Evolutionary conservation across 1,284 basidiomycete genomes (phyloP), one percentile per base, ranked within the genome.

Genomic region (Leccinum proliferum): DNA sequence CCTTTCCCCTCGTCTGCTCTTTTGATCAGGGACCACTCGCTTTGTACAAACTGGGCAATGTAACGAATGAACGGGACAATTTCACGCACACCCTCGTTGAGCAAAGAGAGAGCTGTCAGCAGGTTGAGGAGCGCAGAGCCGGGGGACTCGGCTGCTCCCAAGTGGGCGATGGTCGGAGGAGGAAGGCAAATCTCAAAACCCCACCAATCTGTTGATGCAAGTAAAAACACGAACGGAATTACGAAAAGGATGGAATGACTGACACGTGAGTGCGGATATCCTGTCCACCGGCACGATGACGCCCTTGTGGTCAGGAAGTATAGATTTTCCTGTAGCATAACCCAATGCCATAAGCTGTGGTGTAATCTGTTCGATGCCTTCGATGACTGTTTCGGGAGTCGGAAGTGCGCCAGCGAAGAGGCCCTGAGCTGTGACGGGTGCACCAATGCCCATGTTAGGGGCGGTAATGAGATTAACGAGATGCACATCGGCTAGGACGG

Each of bases 61-160:
- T 91, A 92, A 43, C 89, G 88, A 66, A 91, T 78, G 70, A 93
- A 90, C 0, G 90, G 90, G 11, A 92, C 75, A 60, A 92, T 83
- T 74, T 92, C 89, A 57, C 86, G 82, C 50, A 89, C 84, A 35
- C 90, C 91, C 64, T 83, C 83, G 67, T 84, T 84, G 60, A 90
- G 77, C 53, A 90, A 60, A 0, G 90, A 78, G 15, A 92, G 72
- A 0, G 87, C 89, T 9, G 90, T 84, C 12, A 93, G 77, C 68
- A 91, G 83, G 72, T 90, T 89, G 69, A 92, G 80, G 35, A 88
- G 72, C 0, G 86, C 77, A 67, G 81, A 77, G 2, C 86, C 76
- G 50, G 92, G 81, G 12, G 85, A 90, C 58, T 88, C 80, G 6
- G 76, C 83, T 65, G 88, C 86, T 60, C 74, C 73, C 32, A 93